Evolutionary conservation across 23 red algal species (phyloP).

Genomic region (Cyanidioschyzon merolae): DNA sequence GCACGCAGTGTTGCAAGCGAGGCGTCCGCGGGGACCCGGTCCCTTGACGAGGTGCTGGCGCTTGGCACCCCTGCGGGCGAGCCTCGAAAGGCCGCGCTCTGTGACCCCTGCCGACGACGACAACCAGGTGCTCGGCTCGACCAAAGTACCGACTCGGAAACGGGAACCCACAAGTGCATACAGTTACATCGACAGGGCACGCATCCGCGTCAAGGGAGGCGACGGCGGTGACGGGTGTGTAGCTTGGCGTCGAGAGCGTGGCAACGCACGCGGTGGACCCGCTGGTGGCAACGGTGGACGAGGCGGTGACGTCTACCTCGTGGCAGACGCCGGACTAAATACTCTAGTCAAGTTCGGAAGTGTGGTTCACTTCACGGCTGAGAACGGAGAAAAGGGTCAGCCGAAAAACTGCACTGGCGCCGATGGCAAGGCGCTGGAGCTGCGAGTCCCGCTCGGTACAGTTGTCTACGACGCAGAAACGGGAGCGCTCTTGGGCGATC

Average conservation of each 20-base stretch:
- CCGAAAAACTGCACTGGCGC: slow-evolving; percentile 55
- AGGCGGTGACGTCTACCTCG: slow-evolving; percentile 62
- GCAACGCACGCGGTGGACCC: slow-evolving; percentile 64
- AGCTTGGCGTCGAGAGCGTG: slow-evolving; percentile 82
- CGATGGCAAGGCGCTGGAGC: slow-evolving; percentile 27
- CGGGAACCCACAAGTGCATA: not conserved
- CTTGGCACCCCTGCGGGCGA: too few species aligned
- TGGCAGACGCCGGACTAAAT: slow-evolving; percentile 44
- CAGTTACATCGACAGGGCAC: slow-evolving; percentile 47
- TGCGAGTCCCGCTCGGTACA: slow-evolving; percentile 54
- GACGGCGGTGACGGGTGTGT: slow-evolving; percentile 73
- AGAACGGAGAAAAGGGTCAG: slow-evolving; percentile 37
- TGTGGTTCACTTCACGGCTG: slow-evolving; percentile 24
- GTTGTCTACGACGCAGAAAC: slow-evolving; percentile 42
- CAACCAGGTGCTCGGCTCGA: too few species aligned
- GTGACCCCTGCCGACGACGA: too few species aligned
- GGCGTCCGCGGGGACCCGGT: too few species aligned
- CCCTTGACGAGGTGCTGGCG: too few species aligned
- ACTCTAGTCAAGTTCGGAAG: slow-evolving; percentile 35
- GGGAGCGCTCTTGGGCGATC: slow-evolving; percentile 55
- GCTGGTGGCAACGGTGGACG: slow-evolving; percentile 67
- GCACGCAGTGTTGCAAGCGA: too few species aligned
- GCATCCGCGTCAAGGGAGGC: slow-evolving; percentile 63
- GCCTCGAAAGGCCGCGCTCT: too few species aligned
- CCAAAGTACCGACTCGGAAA: too few species aligned